phyloP scores from a whole-genome alignment of 2,329 filamentous ascomycete species.

The Claviceps sp. region DNA sequence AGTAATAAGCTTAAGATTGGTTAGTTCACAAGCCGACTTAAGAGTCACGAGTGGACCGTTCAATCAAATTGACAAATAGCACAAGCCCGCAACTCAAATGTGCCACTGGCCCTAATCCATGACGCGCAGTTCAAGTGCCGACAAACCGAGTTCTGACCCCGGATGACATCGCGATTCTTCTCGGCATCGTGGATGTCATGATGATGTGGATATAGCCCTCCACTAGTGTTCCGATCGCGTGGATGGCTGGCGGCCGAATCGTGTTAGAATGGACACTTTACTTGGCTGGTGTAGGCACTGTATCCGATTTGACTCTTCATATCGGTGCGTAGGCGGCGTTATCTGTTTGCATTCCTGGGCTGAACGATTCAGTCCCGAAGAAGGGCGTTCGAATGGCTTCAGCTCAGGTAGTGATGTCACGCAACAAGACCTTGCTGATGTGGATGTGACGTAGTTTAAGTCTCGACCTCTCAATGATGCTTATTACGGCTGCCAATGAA shows the following conservation, averaged over 20 bases:
- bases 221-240: neutral
- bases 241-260: neutral
- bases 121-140: neutral
- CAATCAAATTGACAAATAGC: too few species aligned
- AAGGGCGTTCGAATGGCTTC: neutral
- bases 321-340: neutral
- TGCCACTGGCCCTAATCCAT: neutral
- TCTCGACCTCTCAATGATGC: neutral
- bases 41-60: too few species aligned
- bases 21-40: too few species aligned
- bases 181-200: neutral
- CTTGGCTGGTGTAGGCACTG: too few species aligned
- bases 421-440: neutral
- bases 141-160: neutral
- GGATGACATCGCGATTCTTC: neutral
- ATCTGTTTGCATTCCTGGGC: neutral
- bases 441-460: neutral
- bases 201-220: neutral
- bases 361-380: neutral
- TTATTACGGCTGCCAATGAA: too few species aligned
- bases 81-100: neutral
- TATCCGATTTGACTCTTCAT: neutral
- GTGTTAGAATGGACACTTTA: neutral
- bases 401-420: neutral
- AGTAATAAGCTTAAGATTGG: too few species aligned